A percentile compares a stretch with the other conserved stretches of the same genome.
Conservation (phyloP, 163 green algal genomes). For the Scenedesmus sp. region DNA sequence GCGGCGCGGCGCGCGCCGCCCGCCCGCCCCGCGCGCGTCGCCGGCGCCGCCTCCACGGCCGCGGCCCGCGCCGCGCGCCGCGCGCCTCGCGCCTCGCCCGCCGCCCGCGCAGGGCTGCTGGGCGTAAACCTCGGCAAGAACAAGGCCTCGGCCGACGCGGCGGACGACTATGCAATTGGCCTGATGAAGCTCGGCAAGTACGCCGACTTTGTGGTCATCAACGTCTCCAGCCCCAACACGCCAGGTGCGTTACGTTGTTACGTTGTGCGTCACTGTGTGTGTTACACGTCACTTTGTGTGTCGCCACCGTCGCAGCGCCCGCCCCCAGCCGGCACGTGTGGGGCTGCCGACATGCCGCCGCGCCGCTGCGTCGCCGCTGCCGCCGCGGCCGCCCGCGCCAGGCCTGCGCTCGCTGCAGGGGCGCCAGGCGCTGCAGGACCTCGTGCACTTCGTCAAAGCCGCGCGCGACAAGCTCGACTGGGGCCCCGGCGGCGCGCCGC, state of each 20-base stretch:
- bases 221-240: slow-evolving; percentile 98
- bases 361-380: too few species aligned
- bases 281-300: background rate
- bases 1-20: too few species aligned
- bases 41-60: too few species aligned
- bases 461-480: slow-evolving; percentile 48
- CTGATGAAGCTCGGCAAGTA: slow-evolving; percentile 73
- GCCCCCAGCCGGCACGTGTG: background rate
- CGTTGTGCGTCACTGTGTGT: background rate
- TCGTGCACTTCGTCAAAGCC: slow-evolving; percentile 75
- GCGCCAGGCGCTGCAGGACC: slow-evolving; percentile 80
- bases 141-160: slow-evolving; percentile 88
- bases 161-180: slow-evolving; percentile 87
- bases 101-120: slow-evolving; percentile 73
- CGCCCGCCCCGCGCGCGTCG: too few species aligned
- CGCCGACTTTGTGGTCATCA: slow-evolving; percentile 95
- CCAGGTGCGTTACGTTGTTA: slow-evolving; percentile 77
- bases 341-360: too few species aligned
- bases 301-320: background rate
- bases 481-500: slow-evolving; percentile 59
- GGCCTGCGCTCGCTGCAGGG: slow-evolving; percentile 91
- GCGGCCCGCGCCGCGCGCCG: too few species aligned
- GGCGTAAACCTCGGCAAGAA: slow-evolving; percentile 99
- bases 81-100: background rate
- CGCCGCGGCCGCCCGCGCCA: slow-evolving; percentile 43